These are phyloP conservation scores for Pistacia integerrima DNA, from an alignment of 345 rosid genomes.

Conservation along the genomic window DNA sequence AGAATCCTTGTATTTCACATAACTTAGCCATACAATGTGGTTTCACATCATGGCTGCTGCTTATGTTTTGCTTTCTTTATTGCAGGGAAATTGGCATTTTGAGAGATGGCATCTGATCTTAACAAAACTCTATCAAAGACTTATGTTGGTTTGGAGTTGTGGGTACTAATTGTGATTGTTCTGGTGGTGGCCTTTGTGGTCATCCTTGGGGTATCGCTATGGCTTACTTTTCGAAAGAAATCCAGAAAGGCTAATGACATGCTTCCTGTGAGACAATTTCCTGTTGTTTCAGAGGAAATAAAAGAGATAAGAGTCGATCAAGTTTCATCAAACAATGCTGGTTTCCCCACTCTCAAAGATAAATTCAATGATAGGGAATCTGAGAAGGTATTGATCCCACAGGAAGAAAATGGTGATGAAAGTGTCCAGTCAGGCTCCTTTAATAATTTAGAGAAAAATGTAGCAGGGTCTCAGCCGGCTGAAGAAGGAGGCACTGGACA, in stretches of 20 bases:
- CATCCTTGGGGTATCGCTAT: slow-evolving; percentile 61
- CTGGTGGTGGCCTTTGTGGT: slow-evolving; percentile 54
- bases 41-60: neutral
- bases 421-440: slow-evolving; percentile 61
- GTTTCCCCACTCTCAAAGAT: slow-evolving; percentile 45
- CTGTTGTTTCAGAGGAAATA: slow-evolving; percentile 67
- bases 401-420: slow-evolving; percentile 57
- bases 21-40: neutral
- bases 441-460: slow-evolving; percentile 48
- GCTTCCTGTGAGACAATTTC: slow-evolving; percentile 54
- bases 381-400: slow-evolving; percentile 51
- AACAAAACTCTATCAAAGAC: slow-evolving; percentile 54
- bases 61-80: slow-evolving; percentile 11
- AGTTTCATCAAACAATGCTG: slow-evolving; percentile 61
- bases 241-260: slow-evolving; percentile 46
- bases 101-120: slow-evolving; percentile 65
- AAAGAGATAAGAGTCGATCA: slow-evolving; percentile 86
- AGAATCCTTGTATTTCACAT: neutral
- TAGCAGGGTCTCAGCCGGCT: slow-evolving; percentile 48
- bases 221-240: slow-evolving; percentile 77
- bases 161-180: slow-evolving; percentile 71
- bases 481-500: slow-evolving; percentile 42
- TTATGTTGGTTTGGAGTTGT: slow-evolving; percentile 60
- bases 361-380: slow-evolving; percentile 59
- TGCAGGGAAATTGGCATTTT: slow-evolving; percentile 39